Conservation (phyloP, 345 rosid genomes). For the Populus simonii region DNA sequence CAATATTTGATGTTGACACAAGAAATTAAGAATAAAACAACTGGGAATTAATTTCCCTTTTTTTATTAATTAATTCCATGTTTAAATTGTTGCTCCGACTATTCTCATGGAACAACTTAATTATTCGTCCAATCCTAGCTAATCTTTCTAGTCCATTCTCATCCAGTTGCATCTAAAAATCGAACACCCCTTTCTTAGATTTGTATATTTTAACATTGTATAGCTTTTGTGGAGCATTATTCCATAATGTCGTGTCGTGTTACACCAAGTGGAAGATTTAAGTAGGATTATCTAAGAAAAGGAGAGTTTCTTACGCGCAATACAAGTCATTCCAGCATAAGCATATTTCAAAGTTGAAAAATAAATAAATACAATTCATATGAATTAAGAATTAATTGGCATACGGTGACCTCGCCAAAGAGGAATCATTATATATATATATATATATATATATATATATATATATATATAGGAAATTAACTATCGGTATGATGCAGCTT, state of each 20-base stretch:
- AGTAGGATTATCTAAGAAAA: neutral
- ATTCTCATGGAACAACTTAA: neutral
- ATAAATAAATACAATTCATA: neutral
- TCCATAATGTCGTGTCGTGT: slow-evolving; percentile 23
- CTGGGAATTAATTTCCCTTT: too few species aligned
- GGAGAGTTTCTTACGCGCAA: neutral
- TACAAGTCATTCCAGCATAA: neutral
- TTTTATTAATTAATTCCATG: too few species aligned
- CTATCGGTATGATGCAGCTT: slow-evolving; percentile 13
- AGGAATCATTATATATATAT: neutral
- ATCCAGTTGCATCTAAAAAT: neutral
- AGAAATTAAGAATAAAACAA: too few species aligned
- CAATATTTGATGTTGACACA: too few species aligned
- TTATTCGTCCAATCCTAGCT: too few species aligned
- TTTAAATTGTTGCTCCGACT: too few species aligned
- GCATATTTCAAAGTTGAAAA: neutral
- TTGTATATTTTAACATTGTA: neutral
- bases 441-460: too few species aligned
- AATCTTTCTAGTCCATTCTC: neutral
- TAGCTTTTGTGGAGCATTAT: slow-evolving; percentile 5
- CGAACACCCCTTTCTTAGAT: neutral
- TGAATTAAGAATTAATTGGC: neutral
- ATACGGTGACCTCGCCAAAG: slow-evolving; percentile 9
- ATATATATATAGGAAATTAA: neutral
- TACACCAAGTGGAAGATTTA: slow-evolving; percentile 4